Conservation (phyloP, 371 early-diverging fungal species). For the Haplosporangium sp. region DNA sequence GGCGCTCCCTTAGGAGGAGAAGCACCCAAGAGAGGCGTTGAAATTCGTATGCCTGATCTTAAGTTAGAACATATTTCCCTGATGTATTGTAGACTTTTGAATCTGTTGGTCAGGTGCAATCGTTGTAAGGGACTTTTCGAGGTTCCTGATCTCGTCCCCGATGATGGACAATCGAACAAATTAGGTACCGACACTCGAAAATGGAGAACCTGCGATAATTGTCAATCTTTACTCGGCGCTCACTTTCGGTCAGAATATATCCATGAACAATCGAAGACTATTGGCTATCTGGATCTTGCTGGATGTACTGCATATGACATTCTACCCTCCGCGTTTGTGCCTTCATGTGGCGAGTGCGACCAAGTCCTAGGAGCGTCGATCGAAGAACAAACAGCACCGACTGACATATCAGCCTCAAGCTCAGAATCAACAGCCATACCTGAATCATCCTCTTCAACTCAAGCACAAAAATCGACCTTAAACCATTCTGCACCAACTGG, state of each 20-base stretch:
- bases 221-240: slow-evolving; percentile 71
- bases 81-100: slow-evolving; percentile 69
- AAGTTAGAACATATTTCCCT: slow-evolving; percentile 72
- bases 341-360: slow-evolving; percentile 69
- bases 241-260: slow-evolving; percentile 69
- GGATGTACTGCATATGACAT: slow-evolving; percentile 77
- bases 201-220: slow-evolving; percentile 77
- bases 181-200: slow-evolving; percentile 60
- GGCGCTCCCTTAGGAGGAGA: slow-evolving; percentile 11
- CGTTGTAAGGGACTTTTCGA: slow-evolving; percentile 77
- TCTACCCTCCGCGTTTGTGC: slow-evolving; percentile 70
- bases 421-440: neutral
- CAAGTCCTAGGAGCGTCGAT: slow-evolving; percentile 40
- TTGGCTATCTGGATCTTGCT: slow-evolving; percentile 82
- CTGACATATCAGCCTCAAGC: neutral
- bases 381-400: neutral
- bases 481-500: slow-evolving; percentile 11
- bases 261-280: slow-evolving; percentile 62
- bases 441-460: neutral
- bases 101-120: slow-evolving; percentile 74
- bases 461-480: too few species aligned
- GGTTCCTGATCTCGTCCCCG: slow-evolving; percentile 63
- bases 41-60: slow-evolving; percentile 73
- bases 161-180: slow-evolving; percentile 9
- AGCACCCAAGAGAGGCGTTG: slow-evolving; percentile 69